Conservation (phyloP, 2,329 filamentous ascomycete species). For the Grosmannia penicillata region DNA sequence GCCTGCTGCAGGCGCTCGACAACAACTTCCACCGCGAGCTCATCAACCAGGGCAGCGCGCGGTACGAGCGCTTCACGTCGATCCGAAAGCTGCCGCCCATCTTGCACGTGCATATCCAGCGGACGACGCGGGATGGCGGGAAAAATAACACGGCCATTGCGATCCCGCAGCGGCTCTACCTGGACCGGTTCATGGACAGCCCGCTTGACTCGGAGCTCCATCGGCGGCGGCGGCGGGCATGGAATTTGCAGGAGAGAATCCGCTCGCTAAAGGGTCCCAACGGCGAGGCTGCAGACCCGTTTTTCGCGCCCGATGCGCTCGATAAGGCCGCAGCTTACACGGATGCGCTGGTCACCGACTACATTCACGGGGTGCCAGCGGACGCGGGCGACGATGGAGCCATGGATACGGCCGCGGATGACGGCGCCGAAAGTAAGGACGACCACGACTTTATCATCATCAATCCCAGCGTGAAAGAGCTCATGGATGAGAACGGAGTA, state of each 20-base stretch:
- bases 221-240: conserved; percentile 50
- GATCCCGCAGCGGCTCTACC: conserved; percentile 67
- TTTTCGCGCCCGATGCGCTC: background rate
- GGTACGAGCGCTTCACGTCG: conserved; percentile 47
- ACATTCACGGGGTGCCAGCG: background rate
- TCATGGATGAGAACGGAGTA: conserved; percentile 21
- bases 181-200: conserved; percentile 77
- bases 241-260: conserved; percentile 57
- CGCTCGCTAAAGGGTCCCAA: conserved; percentile 32
- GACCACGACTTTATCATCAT: conserved; percentile 11
- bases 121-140: conserved; percentile 56
- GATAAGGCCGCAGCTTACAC: conserved; percentile 3
- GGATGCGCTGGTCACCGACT: background rate
- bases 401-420: background rate
- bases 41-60: conserved; percentile 46
- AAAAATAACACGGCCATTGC: conserved; percentile 68
- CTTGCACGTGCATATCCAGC: conserved; percentile 78
- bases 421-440: background rate
- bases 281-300: conserved; percentile 7
- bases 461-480: conserved; percentile 10
- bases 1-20: conserved; percentile 77
- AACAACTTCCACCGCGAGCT: conserved; percentile 71
- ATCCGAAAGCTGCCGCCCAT: conserved; percentile 70
- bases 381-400: background rate
- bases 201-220: conserved; percentile 45